These are phyloP conservation scores for Helicosporidium sp. DNA, from an alignment of 139 green algal genomes.

Conservation along the genomic window DNA sequence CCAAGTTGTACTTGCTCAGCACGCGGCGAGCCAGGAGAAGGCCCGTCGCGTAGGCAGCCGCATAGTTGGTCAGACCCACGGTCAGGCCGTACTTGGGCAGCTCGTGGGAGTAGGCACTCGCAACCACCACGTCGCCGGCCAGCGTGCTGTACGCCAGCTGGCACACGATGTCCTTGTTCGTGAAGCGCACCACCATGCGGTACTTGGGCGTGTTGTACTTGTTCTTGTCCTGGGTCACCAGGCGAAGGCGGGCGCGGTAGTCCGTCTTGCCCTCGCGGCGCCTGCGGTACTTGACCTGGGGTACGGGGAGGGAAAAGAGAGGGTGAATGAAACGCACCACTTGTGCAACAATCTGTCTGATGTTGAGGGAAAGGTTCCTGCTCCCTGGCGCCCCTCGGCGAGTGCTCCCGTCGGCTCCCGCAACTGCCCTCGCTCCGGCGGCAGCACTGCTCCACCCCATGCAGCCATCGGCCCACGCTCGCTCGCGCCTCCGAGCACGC, in stretches of 20 bases:
- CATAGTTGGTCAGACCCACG: constrained; percentile 90
- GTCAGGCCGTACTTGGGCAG: constrained; percentile 82
- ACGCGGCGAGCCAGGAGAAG: constrained; percentile 81
- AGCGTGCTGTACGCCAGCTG: constrained; percentile 87
- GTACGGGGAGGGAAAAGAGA: not conserved
- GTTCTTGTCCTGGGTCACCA: constrained; percentile 98
- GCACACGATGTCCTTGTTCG: constrained; percentile 70
- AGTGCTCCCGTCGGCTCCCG: too few species aligned
- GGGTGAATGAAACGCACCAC: too few species aligned
- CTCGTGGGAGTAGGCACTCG: constrained; percentile 78
- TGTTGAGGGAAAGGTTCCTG: too few species aligned
- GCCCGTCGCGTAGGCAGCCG: constrained; percentile 79
- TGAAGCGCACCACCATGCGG: constrained; percentile 68
- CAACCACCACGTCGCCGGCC: constrained; percentile 72
- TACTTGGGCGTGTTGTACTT: constrained; percentile 99
- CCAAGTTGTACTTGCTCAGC: constrained; percentile 83
- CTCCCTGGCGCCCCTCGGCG: too few species aligned
- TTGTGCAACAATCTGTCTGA: too few species aligned
- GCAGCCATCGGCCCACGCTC: too few species aligned
- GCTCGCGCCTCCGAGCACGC: too few species aligned
- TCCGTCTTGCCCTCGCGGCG: constrained; percentile 79
- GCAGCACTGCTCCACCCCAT: too few species aligned
- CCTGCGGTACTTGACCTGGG: constrained; percentile 74
- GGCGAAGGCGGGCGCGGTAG: constrained; percentile 74
- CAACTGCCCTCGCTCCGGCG: too few species aligned